Evolutionary conservation across 805 yeast species (phyloP).

Genomic region (Lipomyces yamanashiensis): DNA sequence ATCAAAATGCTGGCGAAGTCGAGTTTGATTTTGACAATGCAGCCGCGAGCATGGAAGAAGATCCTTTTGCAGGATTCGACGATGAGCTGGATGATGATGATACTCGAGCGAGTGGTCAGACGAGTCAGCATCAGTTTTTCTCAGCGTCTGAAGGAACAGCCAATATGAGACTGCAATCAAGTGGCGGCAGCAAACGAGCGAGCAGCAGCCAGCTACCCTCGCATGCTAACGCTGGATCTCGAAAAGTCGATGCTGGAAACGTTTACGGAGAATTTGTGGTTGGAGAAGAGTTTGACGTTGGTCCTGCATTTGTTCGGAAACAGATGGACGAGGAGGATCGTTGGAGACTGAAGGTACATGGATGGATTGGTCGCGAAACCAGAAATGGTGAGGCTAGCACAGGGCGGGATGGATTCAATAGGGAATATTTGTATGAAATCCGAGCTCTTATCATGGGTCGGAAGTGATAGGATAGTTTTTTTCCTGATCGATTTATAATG

Average conservation of each 20-base stretch:
- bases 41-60: constrained; percentile 51
- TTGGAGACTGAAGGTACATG: constrained; percentile 44
- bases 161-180: neutral
- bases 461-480: neutral
- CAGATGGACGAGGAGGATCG: constrained; percentile 45
- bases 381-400: constrained; percentile 3
- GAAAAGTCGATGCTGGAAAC: constrained; percentile 5
- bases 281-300: constrained; percentile 45
- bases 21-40: constrained; percentile 46
- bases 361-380: constrained; percentile 43
- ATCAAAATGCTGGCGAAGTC: neutral
- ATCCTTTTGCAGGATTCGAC: constrained; percentile 35
- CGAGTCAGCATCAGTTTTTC: neutral
- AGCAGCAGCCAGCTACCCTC: constrained; percentile 4
- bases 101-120: neutral
- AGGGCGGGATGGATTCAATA: constrained; percentile 16
- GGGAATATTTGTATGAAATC: constrained; percentile 44
- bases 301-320: constrained; percentile 38
- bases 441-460: constrained; percentile 43
- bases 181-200: neutral
- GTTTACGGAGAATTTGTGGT: constrained; percentile 39
- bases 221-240: neutral
- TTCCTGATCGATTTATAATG: neutral
- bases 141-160: constrained; percentile 12
- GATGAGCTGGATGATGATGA: constrained; percentile 28